Conservation (phyloP, 768 basidiomycete species). For the Kwoniella newhampshirensis region DNA sequence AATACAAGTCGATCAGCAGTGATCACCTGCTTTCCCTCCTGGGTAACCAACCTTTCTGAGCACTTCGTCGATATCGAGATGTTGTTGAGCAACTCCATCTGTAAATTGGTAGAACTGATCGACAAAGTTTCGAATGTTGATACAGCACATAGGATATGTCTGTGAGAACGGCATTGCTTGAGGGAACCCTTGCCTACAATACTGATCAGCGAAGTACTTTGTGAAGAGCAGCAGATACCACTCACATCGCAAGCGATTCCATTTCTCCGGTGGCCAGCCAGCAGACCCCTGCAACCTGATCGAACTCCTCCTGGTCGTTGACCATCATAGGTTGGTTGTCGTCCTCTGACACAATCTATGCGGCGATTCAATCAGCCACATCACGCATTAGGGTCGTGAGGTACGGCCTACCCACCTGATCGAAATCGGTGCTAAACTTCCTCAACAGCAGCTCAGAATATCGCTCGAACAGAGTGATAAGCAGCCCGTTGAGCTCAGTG, state of each 20-base stretch:
- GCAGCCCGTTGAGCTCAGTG: constrained; percentile 73
- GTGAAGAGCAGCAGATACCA: background rate
- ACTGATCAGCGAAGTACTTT: constrained; percentile 5
- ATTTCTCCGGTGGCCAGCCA: constrained; percentile 75
- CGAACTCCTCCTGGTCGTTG: constrained; percentile 61
- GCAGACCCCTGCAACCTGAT: constrained; percentile 72
- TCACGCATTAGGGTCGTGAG: background rate
- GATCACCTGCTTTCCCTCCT: background rate
- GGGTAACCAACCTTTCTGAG: constrained; percentile 68
- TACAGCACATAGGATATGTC: constrained; percentile 91
- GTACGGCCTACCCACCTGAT: constrained; percentile 63
- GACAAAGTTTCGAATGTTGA: constrained; percentile 84
- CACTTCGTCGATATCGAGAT: constrained; percentile 86
- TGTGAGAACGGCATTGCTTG: constrained; percentile 87
- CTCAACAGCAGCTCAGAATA: constrained; percentile 78
- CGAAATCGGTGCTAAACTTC: constrained; percentile 78
- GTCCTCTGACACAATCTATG: constrained; percentile 77
- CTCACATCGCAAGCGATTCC: constrained; percentile 56
- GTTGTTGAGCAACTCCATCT: constrained; percentile 88
- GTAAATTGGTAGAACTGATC: constrained; percentile 95
- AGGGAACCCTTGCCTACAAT: constrained; percentile 63
- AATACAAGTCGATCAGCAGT: background rate
- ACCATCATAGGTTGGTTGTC: constrained; percentile 85
- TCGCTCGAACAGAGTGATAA: constrained; percentile 84
- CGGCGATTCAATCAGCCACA: background rate